A percentile compares a stretch with the other conserved stretches of the same genome.
Conservation (phyloP, 192 early-diverging fungal species). For the Entomortierella lignicola region DNA sequence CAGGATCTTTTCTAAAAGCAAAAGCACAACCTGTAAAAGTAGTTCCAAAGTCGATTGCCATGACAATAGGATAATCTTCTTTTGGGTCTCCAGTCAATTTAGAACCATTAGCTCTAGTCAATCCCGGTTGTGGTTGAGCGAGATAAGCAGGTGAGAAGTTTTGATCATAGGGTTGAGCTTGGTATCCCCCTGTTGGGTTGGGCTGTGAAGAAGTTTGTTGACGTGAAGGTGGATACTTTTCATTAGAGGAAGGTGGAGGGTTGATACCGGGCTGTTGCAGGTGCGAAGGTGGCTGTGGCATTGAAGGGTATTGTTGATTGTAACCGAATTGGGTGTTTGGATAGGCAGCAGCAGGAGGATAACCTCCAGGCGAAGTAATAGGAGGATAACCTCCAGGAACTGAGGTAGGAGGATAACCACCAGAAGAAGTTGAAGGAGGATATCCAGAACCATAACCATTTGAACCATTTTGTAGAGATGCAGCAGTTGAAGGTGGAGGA, state of each 20-base stretch:
- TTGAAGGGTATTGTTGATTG: constrained; percentile 21
- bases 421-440: not conserved
- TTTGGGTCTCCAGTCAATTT: constrained; percentile 47
- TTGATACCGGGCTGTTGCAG: constrained; percentile 15
- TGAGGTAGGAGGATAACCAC: too few relatives aligned
- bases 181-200: constrained; percentile 13
- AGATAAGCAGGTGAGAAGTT: constrained; percentile 20
- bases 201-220: constrained; percentile 20
- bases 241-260: constrained; percentile 25
- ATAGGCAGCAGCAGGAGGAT: too few relatives aligned
- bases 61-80: constrained; percentile 57
- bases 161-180: constrained; percentile 22
- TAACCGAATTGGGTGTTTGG: constrained; percentile 3
- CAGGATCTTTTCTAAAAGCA: constrained; percentile 59
- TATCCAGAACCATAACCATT: constrained; percentile 25
- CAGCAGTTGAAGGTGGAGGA: too few relatives aligned
- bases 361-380: constrained; percentile 12
- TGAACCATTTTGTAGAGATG: constrained; percentile 9
- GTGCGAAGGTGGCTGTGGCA: constrained; percentile 36
- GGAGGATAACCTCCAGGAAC: constrained; percentile 23
- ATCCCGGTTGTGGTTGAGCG: constrained; percentile 9
- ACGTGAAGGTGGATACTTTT: constrained; percentile 21
- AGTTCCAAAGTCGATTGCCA: constrained; percentile 60
- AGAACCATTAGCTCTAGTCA: constrained; percentile 20
- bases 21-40: constrained; percentile 64